Percentiles rank a stretch among this genome's conserved stretches.
These are phyloP conservation scores for Umbilicus rupestris DNA, from an alignment of 164 flowering plant genomes.

Conservation along the genomic window DNA sequence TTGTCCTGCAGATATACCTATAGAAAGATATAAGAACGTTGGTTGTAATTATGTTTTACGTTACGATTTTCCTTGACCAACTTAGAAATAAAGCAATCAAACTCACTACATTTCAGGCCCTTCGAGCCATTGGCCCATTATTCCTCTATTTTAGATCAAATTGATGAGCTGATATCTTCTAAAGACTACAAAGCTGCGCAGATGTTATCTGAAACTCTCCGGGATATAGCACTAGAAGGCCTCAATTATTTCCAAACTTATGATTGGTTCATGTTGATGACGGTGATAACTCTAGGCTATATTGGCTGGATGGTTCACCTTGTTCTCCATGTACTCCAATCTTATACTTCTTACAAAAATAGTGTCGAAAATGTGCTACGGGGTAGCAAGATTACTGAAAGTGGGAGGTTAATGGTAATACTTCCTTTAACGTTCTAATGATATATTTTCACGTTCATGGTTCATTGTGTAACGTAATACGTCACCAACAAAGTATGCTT, in stretches of 20 bases:
- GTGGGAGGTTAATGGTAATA: conserved; percentile 32
- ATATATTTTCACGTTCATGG: not conserved
- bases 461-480: not conserved
- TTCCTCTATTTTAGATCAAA: conserved; percentile 39
- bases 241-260: conserved; percentile 96
- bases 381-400: conserved; percentile 15
- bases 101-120: conserved; percentile 70
- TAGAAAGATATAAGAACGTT: not conserved
- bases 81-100: conserved; percentile 64
- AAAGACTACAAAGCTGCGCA: conserved; percentile 54
- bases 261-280: conserved; percentile 97
- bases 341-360: conserved; percentile 51
- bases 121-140: conserved; percentile 58
- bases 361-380: conserved; percentile 30
- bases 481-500: not conserved
- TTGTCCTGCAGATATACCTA: not conserved
- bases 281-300: conserved; percentile 76
- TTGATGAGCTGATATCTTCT: conserved; percentile 48
- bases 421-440: conserved; percentile 11
- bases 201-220: conserved; percentile 49
- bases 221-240: conserved; percentile 72
- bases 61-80: conserved; percentile 39
- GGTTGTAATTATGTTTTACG: not conserved
- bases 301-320: conserved; percentile 87
- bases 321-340: conserved; percentile 73